Evolutionary conservation across 345 rosid genomes (phyloP).

Genomic region (Hypericum perforatum): DNA sequence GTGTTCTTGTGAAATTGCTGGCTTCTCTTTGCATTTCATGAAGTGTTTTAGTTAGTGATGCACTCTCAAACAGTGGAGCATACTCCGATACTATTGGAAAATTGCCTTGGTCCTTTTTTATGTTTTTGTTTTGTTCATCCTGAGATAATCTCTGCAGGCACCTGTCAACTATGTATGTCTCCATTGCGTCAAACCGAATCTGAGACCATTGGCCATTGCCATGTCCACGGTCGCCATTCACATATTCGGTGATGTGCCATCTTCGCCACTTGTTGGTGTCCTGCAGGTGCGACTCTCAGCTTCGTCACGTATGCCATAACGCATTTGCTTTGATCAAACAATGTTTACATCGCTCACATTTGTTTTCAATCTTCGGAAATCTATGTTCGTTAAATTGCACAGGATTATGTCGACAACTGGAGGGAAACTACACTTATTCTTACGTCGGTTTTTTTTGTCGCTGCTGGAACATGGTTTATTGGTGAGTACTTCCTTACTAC

Average conservation of each 20-base stretch:
- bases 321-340: neutral
- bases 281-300: constrained; percentile 2
- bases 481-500: neutral
- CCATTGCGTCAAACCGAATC: constrained; percentile 6
- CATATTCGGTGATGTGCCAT: constrained; percentile 8
- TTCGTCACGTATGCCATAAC: neutral
- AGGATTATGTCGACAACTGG: constrained; percentile 8
- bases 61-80: no score
- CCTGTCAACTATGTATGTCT: constrained; percentile 6
- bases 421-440: constrained; percentile 7
- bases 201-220: constrained; percentile 9
- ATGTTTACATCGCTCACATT: neutral
- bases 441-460: neutral
- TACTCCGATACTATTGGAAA: no score
- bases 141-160: neutral
- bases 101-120: neutral
- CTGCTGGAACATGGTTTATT: constrained; percentile 7
- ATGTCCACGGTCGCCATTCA: constrained; percentile 8
- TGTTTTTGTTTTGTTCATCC: neutral
- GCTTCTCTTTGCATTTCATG: no score
- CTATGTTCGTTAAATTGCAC: neutral
- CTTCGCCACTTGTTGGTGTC: constrained; percentile 8
- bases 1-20: no score
- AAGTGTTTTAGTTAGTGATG: no score
- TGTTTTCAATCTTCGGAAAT: neutral